A percentile compares a stretch with the other conserved stretches of the same genome.
phyloP scores from a whole-genome alignment of 1,284 basidiomycete genomes.

The Pterula multifida region DNA sequence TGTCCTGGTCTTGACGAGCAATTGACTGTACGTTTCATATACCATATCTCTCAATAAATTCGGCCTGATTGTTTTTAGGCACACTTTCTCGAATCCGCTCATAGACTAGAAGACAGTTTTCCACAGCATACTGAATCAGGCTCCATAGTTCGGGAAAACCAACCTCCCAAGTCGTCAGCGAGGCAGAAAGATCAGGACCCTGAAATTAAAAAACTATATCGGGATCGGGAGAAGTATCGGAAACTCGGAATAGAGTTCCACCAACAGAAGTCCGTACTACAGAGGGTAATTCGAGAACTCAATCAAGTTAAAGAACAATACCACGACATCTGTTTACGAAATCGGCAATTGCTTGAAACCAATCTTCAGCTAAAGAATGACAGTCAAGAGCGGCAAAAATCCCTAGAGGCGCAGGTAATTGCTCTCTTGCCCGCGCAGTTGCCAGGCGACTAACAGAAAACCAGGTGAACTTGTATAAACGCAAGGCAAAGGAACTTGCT shows the following conservation, averaged over 20 bases:
- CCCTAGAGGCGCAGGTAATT: background rate
- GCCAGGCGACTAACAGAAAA: no score
- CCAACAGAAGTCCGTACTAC: background rate
- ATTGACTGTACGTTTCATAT: no score
- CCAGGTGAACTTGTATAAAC: background rate
- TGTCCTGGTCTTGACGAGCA: no score
- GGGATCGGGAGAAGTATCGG: background rate
- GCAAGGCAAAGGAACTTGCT: background rate
- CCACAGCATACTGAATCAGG: no score
- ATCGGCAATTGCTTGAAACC: background rate
- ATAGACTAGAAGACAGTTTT: no score
- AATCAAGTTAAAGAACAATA: background rate
- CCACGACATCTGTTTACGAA: background rate
- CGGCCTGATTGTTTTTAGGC: no score
- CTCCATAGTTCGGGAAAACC: no score
- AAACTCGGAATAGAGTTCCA: background rate
- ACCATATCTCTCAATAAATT: no score
- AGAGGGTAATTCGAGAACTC: background rate
- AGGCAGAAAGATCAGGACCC: background rate
- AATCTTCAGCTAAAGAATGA: background rate
- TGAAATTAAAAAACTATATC: background rate
- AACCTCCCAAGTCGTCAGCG: no score
- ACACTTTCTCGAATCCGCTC: no score
- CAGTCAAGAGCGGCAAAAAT: background rate
- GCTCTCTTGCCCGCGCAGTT: background rate